These are phyloP conservation scores for Cercospora beticola DNA, from an alignment of 2,329 filamentous ascomycete species.

Conservation along the genomic window DNA sequence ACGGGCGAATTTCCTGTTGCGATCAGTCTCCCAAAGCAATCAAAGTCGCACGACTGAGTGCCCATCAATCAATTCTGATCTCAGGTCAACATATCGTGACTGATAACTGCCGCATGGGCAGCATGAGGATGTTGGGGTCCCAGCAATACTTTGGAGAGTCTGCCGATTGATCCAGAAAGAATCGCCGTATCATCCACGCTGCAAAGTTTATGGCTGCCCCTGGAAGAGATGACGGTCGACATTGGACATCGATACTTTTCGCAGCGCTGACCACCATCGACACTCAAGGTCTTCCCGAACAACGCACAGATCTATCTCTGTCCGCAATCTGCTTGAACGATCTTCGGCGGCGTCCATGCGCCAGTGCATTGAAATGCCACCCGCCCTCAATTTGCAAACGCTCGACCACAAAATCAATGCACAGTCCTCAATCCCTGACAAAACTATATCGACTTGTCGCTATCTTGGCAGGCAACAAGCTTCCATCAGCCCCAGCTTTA, in stretches of 20 bases:
- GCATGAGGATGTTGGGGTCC: background rate
- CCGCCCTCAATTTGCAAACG: background rate
- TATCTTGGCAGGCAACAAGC: background rate
- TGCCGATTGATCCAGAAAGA: background rate
- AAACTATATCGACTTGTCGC: background rate
- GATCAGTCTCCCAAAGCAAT: too few relatives aligned
- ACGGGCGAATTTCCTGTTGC: too few relatives aligned
- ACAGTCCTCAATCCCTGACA: background rate
- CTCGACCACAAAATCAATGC: background rate
- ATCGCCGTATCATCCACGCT: background rate
- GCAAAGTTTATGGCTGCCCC: background rate
- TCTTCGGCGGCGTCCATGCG: background rate
- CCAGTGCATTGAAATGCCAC: background rate
- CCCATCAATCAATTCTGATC: too few relatives aligned
- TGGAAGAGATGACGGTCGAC: background rate
- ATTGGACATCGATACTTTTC: background rate
- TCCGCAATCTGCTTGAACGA: background rate
- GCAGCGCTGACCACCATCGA: background rate
- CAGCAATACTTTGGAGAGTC: background rate
- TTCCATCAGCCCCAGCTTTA: background rate
- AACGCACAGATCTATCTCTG: background rate
- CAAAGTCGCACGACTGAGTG: too few relatives aligned
- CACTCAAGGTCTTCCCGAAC: background rate
- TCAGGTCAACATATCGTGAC: too few relatives aligned
- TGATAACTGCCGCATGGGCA: too few relatives aligned